Base-by-base conservation (phyloP, 257 asterid genomes). In the Rauvolfia tetraphylla region DNA sequence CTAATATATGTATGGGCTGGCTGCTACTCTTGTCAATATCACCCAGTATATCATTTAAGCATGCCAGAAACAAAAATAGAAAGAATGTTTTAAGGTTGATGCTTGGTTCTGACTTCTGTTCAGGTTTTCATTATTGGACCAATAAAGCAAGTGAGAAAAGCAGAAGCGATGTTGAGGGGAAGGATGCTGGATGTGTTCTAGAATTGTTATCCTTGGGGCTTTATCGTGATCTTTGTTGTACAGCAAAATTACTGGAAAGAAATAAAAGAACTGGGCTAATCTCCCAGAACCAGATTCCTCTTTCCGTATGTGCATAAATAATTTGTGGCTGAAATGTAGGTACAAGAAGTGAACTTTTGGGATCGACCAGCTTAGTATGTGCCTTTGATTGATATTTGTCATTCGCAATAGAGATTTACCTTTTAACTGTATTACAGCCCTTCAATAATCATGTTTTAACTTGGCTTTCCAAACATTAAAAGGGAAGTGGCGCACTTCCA, bases 121-220 rank as follows among this genome's bases (percentile, higher is more conserved):
- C 89, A 94, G 98, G 96, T 88, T 34, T 94, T 94, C 92, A 81
- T 94, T 51, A 90, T 94, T 54, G 98, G 98, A 68, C 90, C 97
- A 4, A 89, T 84, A 49, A 85, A 81, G 86, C 90, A 92, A 84
- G 96, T 91, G 71, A 87, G 85, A 86, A 94, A 94, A 88, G 98
- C 97, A 46, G 93, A 88, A 80, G 97, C 98, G 66, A 90, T 92
- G 86, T 44, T 94, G 42, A 86, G 96, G 84, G 98, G 97, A 29
- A 88, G 85, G 82, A 79, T 92, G 92, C 83, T 87, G 87, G 88
- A 87, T 57, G 48, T 73, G 12, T 77, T 68, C 68, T 83, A 14
- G 34, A 71, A 56, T 25, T 70, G 57, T n/a, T 34, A 3, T 34
- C 51, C 61, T 22, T n/a, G 68, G 10, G 9, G 44, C 77, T 77